Conservation (phyloP, 176 grass and related monocot genomes). For the Carex littledalei region DNA sequence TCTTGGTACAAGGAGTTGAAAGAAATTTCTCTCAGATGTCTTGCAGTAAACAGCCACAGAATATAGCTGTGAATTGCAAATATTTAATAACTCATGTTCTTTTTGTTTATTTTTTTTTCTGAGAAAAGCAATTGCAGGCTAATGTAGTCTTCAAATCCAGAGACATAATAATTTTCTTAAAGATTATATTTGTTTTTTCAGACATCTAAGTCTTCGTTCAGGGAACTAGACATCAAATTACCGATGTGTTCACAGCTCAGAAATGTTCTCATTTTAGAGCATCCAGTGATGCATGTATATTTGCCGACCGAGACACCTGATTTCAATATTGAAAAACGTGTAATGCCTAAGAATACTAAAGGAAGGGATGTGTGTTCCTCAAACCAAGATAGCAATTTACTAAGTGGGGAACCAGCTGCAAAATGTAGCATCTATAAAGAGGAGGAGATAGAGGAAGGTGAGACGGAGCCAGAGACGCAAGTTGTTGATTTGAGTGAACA, state of each 20-base stretch:
- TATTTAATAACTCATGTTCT: background rate
- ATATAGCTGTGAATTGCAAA: background rate
- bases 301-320: constrained; percentile 62
- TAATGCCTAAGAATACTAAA: constrained; percentile 16
- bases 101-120: background rate
- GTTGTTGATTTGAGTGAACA: constrained; percentile 54
- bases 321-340: constrained; percentile 50
- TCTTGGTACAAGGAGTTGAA: background rate
- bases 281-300: constrained; percentile 73
- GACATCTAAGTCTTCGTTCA: constrained; percentile 46
- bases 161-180: background rate
- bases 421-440: constrained; percentile 56
- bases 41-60: background rate
- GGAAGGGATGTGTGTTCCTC: background rate
- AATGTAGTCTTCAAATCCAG: background rate
- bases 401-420: background rate
- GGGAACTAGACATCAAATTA: constrained; percentile 47
- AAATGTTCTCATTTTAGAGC: constrained; percentile 53
- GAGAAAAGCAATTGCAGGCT: background rate
- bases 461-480: constrained; percentile 46
- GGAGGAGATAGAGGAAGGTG: constrained; percentile 92
- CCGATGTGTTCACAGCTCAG: constrained; percentile 52
- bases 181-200: constrained; percentile 21
- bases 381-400: background rate
- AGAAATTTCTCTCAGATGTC: background rate